A percentile compares a stretch with the other conserved stretches of the same genome.
Conservation (phyloP, 1,139 yeast genomes). For the Trichomonascaceae sp. region DNA sequence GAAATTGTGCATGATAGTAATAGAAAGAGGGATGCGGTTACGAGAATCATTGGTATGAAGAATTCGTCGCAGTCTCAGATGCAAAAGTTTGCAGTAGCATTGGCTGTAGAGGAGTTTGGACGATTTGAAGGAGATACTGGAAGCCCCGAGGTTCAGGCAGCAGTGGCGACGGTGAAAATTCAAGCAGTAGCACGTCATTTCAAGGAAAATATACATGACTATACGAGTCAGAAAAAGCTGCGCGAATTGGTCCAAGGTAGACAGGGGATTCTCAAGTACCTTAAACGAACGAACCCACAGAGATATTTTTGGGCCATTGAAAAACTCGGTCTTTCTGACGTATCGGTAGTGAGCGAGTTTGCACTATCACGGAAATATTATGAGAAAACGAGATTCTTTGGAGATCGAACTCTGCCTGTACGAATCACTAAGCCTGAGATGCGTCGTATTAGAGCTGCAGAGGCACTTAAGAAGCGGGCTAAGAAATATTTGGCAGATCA, state of each 20-base stretch:
- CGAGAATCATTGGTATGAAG: slow-evolving; percentile 66
- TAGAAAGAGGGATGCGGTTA: slow-evolving; percentile 60
- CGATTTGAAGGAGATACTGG: slow-evolving; percentile 89
- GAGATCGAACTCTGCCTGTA: slow-evolving; percentile 36
- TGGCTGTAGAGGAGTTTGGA: slow-evolving; percentile 74
- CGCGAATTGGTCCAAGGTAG: slow-evolving; percentile 85
- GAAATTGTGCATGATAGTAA: slow-evolving; percentile 41
- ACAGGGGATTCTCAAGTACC: slow-evolving; percentile 73
- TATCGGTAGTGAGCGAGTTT: slow-evolving; percentile 71
- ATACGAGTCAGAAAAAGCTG: slow-evolving; percentile 58
- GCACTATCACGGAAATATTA: slow-evolving; percentile 77
- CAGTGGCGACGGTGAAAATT: slow-evolving; percentile 74
- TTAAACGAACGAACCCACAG: slow-evolving; percentile 72
- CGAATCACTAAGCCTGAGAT: slow-evolving; percentile 28
- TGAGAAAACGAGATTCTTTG: slow-evolving; percentile 83
- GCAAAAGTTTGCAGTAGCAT: slow-evolving; percentile 50
- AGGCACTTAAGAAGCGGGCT: slow-evolving; percentile 27
- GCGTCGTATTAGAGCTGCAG: slow-evolving; percentile 23
- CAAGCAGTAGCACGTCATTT: slow-evolving; percentile 74
- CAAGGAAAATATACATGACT: slow-evolving; percentile 67
- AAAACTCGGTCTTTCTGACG: slow-evolving; percentile 82
- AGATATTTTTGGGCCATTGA: slow-evolving; percentile 80
- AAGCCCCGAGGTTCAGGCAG: slow-evolving; percentile 94
- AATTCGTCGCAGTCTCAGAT: slow-evolving; percentile 61
- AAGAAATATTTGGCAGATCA: slow-evolving; percentile 18